phyloP scores from a whole-genome alignment of 169 alveolate genomes.

The Cryptosporidium felis region DNA sequence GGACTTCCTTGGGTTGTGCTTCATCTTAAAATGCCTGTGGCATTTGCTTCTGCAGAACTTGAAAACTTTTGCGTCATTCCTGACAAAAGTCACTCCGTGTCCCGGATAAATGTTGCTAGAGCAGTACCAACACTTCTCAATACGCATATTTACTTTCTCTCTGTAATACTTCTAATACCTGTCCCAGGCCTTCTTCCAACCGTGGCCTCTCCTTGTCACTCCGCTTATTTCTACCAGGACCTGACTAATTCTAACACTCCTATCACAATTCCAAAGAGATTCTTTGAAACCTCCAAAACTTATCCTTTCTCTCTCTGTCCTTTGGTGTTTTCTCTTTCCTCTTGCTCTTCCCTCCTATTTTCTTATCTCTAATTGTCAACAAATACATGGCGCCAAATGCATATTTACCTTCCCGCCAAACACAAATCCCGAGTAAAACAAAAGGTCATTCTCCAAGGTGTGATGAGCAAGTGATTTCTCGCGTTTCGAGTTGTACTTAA shows the following conservation, averaged over 20 bases:
- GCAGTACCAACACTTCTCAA: conserved; percentile 96
- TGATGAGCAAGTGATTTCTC: no score
- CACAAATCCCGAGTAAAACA: no score
- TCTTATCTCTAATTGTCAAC: conserved; percentile 1
- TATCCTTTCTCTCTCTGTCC: not conserved
- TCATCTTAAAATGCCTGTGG: conserved; percentile 96
- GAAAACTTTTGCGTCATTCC: conserved; percentile 97
- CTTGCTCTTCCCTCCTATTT: conserved; percentile 9
- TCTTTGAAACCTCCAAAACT: not conserved
- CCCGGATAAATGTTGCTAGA: conserved; percentile 97
- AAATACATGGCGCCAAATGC: conserved; percentile 11
- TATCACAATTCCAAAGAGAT: not conserved
- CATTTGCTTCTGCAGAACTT: conserved; percentile 98
- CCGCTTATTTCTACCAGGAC: no score
- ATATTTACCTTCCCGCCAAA: no score
- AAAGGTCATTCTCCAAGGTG: no score
- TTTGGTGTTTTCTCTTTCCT: not conserved
- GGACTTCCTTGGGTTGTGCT: conserved; percentile 97
- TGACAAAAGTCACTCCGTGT: conserved; percentile 97
- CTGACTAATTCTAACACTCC: not conserved
- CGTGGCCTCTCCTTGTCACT: not conserved
- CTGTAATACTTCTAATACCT: not conserved
- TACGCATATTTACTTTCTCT: conserved; percentile 87
- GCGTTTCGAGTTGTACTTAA: no score
- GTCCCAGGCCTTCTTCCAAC: not conserved